Conservation (phyloP, 2,329 filamentous ascomycete genomes). For the Diplodia scrobiculata region DNA sequence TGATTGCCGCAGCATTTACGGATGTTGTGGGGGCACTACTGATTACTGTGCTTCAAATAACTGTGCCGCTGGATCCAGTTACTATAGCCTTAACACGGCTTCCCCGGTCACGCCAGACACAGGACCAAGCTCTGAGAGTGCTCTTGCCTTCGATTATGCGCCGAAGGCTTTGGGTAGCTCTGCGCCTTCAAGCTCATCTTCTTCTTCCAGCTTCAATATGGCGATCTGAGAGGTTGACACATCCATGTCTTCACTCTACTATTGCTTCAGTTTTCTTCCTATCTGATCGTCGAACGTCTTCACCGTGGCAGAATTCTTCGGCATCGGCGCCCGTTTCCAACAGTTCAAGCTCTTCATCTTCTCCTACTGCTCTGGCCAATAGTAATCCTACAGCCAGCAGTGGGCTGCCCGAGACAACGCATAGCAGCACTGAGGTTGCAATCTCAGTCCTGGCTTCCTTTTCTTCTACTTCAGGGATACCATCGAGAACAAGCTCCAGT, state of each 20-base stretch:
- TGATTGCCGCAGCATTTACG: constrained; percentile 27
- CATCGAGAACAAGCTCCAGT: not conserved
- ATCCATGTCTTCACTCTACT: not conserved
- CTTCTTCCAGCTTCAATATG: not conserved
- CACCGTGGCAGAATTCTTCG: not conserved
- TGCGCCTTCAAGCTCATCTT: not conserved
- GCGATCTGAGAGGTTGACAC: not conserved
- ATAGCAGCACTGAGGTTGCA: not conserved
- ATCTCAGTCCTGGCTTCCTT: not conserved
- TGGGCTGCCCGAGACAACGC: not conserved
- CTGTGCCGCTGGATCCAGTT: constrained; percentile 19
- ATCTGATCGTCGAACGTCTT: not conserved
- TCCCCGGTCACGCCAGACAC: not conserved
- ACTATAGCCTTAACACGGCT: not conserved
- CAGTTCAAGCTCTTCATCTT: not conserved
- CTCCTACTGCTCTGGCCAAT: not conserved
- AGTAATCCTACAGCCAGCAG: not conserved
- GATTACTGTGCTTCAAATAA: constrained; percentile 25
- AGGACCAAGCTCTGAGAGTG: not conserved
- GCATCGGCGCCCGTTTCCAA: not conserved
- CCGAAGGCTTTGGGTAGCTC: not conserved
- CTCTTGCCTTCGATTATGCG: not conserved
- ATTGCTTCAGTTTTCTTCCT: not conserved
- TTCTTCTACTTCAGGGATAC: too few relatives aligned
- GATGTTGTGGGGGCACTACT: constrained; percentile 25